Base-by-base conservation (phyloP, 768 basidiomycete species). In the Boletellus sp. region DNA sequence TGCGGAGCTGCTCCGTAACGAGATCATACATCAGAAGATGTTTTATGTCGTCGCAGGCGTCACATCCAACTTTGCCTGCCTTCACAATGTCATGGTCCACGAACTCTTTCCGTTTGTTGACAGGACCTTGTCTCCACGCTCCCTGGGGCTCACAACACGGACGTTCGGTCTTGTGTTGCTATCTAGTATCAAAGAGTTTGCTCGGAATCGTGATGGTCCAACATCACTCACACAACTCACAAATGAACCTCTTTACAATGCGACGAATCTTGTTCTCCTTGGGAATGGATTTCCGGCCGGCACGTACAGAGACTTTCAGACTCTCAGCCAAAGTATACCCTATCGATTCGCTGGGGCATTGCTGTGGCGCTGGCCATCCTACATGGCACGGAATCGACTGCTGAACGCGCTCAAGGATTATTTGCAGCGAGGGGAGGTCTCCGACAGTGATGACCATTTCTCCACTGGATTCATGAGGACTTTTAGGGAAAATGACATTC, bases 71-170 rank as follows among this genome's bases (percentile, higher is more conserved):
- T 52, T 41, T 9, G 16, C 33, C 9, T 7, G 35, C 16, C 43
- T 66, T 4, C 51, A 60, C 22, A 28, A 45, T 20, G 50, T 61
- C 37, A 55, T 63, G 55, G 41, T 55, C n/a, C 52, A 23, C 32
- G 35, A 51, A 5, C 55, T 65, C 24, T 63, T 50, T 15, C 64
- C 64, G 1, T 48, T 64, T 1, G 36, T 64, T 16, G 63, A 61
- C 42, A 63, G 19, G 39, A 13, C 26, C 4, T 43, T 64, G 23
- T 61, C 63, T 0, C 52, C 20, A 4, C 54, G 42, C 23, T 45
- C 44, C 2, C 26, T 64, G 11, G 52, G 35, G n/a, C 39, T 56
- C 13, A 50, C 59, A 11, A 54, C 53, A 1, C 49, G 38, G 6
- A 5, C 26, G 0, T 59, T 63, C n/a, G 56, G 61, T 11, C 41